Percentiles rank a stretch among this genome's conserved stretches.
phyloP scores from a whole-genome alignment of 306 rosid species.

The Prunus mume region DNA sequence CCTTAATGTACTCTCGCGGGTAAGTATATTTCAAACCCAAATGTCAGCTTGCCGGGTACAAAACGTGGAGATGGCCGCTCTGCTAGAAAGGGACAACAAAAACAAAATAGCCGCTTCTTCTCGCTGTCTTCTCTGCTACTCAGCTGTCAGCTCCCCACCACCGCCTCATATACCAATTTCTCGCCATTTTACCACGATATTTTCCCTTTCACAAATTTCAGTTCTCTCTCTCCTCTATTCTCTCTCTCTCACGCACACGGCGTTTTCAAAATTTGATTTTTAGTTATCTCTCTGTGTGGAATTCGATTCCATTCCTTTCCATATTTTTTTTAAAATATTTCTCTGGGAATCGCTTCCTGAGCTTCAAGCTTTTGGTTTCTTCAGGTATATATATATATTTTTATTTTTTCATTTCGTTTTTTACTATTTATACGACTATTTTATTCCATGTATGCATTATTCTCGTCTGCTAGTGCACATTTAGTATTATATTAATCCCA shows the following conservation, averaged over 20 bases:
- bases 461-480: slow-evolving; percentile 19
- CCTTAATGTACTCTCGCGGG: background rate
- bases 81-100: slow-evolving; percentile 8
- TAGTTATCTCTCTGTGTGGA: background rate
- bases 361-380: slow-evolving; percentile 18
- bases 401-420: background rate
- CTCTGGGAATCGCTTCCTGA: slow-evolving; percentile 16
- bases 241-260: background rate
- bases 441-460: background rate
- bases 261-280: slow-evolving; percentile 7
- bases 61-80: slow-evolving; percentile 12
- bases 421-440: background rate
- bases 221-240: slow-evolving; percentile 5
- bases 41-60: background rate
- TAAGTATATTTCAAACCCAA: background rate
- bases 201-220: background rate
- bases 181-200: slow-evolving; percentile 8
- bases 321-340: background rate
- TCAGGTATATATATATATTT: slow-evolving; percentile 31
- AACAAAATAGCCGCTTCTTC: slow-evolving; percentile 11
- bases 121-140: background rate
- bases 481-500: slow-evolving; percentile 17
- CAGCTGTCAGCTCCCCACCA: background rate
- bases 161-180: slow-evolving; percentile 1
- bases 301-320: slow-evolving; percentile 17